A percentile compares a stretch with the other conserved stretches of the same genome.
Evolutionary conservation across 441 rosid species (phyloP).

Genomic region (Gossypium schwendimanii): DNA sequence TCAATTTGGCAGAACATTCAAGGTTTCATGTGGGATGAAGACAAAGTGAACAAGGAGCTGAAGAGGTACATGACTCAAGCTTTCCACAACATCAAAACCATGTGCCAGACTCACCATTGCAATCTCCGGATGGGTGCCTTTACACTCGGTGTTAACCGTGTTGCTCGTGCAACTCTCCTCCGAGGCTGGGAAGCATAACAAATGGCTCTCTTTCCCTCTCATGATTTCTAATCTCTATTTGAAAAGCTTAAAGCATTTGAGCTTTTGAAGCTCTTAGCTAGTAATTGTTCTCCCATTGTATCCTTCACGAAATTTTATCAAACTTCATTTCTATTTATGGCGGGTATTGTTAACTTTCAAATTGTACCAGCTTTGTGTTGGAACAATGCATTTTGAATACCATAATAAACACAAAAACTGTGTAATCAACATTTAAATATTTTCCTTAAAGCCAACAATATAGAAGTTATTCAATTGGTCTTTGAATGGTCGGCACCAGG

Average conservation of each 20-base stretch:
- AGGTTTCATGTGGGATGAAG: constrained; percentile 98
- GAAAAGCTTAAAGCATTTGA: neutral
- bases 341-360: neutral
- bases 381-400: neutral
- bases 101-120: constrained; percentile 80
- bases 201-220: neutral
- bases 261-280: neutral
- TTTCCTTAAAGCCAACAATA: no score
- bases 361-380: neutral
- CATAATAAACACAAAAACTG: neutral
- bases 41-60: constrained; percentile 70
- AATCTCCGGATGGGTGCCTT: constrained; percentile 96
- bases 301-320: neutral
- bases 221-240: neutral
- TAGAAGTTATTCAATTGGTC: neutral
- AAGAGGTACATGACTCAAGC: constrained; percentile 77
- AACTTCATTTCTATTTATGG: constrained; percentile 1
- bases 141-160: constrained; percentile 86
- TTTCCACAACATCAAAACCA: constrained; percentile 67
- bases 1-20: constrained; percentile 64
- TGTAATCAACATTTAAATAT: no score
- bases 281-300: neutral
- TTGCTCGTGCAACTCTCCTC: constrained; percentile 73
- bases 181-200: constrained; percentile 91
- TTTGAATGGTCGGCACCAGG: constrained; percentile 3